Evolutionary conservation across 768 basidiomycete species (phyloP).

Genomic region (Phlebiopsis flavidoalba): DNA sequence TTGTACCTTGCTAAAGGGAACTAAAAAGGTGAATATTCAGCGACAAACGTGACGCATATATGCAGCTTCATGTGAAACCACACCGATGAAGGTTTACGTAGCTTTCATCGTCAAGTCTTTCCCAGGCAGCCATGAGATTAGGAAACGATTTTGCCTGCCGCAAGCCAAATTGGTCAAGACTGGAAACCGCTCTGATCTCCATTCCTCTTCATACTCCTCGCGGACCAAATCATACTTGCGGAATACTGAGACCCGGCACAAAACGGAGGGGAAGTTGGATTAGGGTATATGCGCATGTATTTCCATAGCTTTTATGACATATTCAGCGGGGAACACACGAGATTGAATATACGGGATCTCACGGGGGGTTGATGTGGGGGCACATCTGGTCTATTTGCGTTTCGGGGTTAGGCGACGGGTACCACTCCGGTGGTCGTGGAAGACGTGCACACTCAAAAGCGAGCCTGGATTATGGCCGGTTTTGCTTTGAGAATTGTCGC

Average conservation of each 20-base stretch:
- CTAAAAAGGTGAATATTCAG: background rate
- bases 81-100: background rate
- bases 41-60: background rate
- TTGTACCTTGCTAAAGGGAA: background rate
- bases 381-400: slow-evolving; percentile 9
- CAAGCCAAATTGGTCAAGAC: background rate
- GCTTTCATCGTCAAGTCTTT: background rate
- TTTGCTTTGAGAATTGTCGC: slow-evolving; percentile 17
- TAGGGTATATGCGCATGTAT: slow-evolving; percentile 21
- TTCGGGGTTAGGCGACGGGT: no score
- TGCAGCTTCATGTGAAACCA: background rate
- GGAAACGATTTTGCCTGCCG: background rate
- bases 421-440: slow-evolving; percentile 21
- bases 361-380: no score
- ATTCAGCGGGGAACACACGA: background rate
- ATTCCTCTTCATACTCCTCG: background rate
- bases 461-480: slow-evolving; percentile 16
- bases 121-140: background rate
- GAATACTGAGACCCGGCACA: background rate
- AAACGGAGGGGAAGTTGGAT: slow-evolving; percentile 18
- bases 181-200: background rate
- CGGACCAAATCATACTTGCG: background rate
- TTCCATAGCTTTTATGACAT: slow-evolving; percentile 17
- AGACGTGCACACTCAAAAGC: slow-evolving; percentile 25
- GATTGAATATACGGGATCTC: slow-evolving; percentile 12